Evolutionary conservation across 306 rosid genomes (phyloP).

Genomic region (Prosopis cineraria): DNA sequence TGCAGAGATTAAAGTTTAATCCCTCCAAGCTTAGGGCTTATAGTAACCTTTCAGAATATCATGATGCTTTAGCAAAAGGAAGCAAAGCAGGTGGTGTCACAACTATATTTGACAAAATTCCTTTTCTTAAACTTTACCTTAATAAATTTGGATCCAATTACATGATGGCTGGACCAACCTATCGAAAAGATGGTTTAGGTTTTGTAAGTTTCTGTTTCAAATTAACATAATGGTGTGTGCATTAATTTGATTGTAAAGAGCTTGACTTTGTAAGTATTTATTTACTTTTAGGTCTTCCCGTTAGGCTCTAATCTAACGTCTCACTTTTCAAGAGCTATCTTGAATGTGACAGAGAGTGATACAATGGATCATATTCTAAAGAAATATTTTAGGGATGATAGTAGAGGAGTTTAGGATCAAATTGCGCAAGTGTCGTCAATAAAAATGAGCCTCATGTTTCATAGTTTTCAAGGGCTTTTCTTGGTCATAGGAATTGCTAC

Average conservation of each 20-base stretch:
- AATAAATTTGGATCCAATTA: conserved; percentile 20
- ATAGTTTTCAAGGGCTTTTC: conserved; percentile 42
- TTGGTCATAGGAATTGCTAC: conserved; percentile 21
- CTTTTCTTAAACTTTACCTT: conserved; percentile 29
- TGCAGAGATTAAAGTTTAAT: conserved; percentile 10
- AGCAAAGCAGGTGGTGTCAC: conserved; percentile 32
- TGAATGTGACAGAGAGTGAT: conserved; percentile 33
- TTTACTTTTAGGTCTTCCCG: conserved; percentile 36
- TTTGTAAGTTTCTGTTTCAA: conserved; percentile 35
- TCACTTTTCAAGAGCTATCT: conserved; percentile 42
- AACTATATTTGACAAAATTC: conserved; percentile 35
- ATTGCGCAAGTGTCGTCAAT: not conserved
- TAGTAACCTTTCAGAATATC: conserved; percentile 11
- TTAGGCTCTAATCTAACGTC: conserved; percentile 23
- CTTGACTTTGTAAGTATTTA: too few relatives aligned
- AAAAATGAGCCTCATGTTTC: conserved; percentile 5
- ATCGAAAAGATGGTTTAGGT: conserved; percentile 36
- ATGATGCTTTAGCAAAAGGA: conserved; percentile 25
- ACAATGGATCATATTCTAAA: conserved; percentile 21
- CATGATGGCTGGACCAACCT: conserved; percentile 35
- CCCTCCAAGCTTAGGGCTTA: conserved; percentile 27
- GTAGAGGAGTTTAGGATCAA: not conserved
- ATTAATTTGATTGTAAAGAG: too few relatives aligned
- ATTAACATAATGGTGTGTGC: not conserved
- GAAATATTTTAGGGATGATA: conserved; percentile 33